Conservation (phyloP, 2,329 filamentous ascomycete genomes). For the Colletotrichum tanaceti region DNA sequence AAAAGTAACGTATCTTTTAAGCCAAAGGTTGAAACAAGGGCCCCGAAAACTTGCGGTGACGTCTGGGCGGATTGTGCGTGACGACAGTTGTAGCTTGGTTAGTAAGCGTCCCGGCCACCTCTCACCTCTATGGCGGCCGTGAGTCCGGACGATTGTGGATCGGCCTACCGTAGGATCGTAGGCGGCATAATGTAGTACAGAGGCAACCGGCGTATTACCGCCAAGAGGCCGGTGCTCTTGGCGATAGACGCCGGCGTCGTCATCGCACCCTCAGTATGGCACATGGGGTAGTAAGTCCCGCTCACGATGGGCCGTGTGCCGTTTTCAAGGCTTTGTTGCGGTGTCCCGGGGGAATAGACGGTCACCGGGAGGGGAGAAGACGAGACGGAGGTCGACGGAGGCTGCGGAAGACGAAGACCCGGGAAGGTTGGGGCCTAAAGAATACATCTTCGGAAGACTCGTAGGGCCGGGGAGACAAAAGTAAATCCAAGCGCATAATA, state of each 20-base stretch:
- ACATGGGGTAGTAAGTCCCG: background rate
- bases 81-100: background rate
- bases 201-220: constrained; percentile 6
- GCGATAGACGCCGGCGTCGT: constrained; percentile 30
- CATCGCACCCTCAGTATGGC: constrained; percentile 28
- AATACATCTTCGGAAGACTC: background rate
- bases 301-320: background rate
- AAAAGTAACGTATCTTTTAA: background rate
- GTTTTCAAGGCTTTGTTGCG: background rate
- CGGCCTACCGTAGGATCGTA: background rate
- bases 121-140: background rate
- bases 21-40: background rate
- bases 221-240: constrained; percentile 33
- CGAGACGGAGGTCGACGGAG: constrained; percentile 6
- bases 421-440: background rate
- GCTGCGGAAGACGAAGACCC: constrained; percentile 16
- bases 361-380: background rate
- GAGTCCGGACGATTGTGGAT: background rate
- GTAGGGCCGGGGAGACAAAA: background rate
- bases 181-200: constrained; percentile 15
- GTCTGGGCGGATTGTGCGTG: background rate
- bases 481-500: background rate
- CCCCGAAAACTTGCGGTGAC: background rate
- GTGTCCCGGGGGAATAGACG: background rate
- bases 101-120: background rate